These are phyloP conservation scores for Aspergillus pseudoviridinutans DNA, from an alignment of 2,329 filamentous ascomycete species.

Conservation along the genomic window DNA sequence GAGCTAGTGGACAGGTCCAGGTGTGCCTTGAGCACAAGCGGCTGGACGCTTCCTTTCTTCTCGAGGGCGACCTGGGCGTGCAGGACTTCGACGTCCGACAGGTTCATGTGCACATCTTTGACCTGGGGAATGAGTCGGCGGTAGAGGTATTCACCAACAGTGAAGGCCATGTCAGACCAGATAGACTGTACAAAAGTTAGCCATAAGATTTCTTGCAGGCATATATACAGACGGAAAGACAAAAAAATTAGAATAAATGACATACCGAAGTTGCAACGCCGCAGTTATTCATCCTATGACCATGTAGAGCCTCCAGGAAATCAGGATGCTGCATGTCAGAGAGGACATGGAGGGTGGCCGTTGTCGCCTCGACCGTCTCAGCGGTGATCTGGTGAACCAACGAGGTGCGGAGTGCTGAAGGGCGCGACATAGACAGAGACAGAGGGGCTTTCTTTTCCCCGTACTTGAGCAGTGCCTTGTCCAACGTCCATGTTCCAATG, in stretches of 20 bases:
- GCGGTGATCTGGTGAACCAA: constrained; percentile 28
- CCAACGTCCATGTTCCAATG: constrained; percentile 66
- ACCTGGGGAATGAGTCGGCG: constrained; percentile 3
- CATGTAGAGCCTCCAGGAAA: constrained; percentile 35
- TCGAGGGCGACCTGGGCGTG: constrained; percentile 51
- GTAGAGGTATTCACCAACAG: constrained; percentile 22
- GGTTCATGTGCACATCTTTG: constrained; percentile 29
- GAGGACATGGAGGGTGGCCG: constrained; percentile 31
- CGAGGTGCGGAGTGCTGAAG: constrained; percentile 5
- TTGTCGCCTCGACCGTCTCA: constrained; percentile 25
- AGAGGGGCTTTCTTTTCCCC: background rate
- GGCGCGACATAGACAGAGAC: background rate
- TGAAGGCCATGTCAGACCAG: constrained; percentile 23
- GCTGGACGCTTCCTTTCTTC: background rate
- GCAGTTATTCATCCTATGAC: constrained; percentile 43
- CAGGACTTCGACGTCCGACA: constrained; percentile 42
- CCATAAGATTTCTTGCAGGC: constrained; percentile 2
- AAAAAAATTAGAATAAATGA: constrained; percentile 1
- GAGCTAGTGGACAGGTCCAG: too few species aligned
- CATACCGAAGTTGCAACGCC: constrained; percentile 45
- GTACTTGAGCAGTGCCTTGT: constrained; percentile 48
- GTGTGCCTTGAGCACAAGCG: too few species aligned
- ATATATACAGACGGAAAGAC: too few species aligned
- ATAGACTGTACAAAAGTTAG: constrained; percentile 11
- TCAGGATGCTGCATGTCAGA: constrained; percentile 39